Conservation (phyloP, 495 filamentous ascomycete species). For the Penicillium turbatum region DNA sequence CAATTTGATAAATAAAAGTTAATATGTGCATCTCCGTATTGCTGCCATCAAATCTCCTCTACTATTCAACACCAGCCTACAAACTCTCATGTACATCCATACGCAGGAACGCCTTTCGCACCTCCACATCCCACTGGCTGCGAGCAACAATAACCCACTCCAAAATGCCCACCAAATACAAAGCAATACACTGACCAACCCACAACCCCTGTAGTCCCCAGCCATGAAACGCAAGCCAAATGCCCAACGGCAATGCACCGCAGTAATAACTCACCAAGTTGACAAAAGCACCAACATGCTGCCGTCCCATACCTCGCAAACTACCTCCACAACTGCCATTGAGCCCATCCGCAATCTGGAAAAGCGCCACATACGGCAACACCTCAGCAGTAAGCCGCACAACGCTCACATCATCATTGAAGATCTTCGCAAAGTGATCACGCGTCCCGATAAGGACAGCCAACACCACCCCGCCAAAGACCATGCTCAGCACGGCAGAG, state of each 20-base stretch:
- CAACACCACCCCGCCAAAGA: constrained; percentile 67
- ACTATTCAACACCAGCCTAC: constrained; percentile 31
- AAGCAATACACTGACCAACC: constrained; percentile 85
- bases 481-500: constrained; percentile 68
- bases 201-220: constrained; percentile 84
- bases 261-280: constrained; percentile 88
- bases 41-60: too few species aligned
- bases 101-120: constrained; percentile 68
- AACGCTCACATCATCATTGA: constrained; percentile 74
- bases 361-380: constrained; percentile 85
- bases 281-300: constrained; percentile 85
- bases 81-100: constrained; percentile 60
- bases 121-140: constrained; percentile 76
- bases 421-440: constrained; percentile 74
- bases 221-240: constrained; percentile 83
- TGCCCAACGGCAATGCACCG: constrained; percentile 76
- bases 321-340: constrained; percentile 83
- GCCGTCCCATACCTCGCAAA: constrained; percentile 79
- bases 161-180: constrained; percentile 74
- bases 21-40: too few species aligned
- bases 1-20: too few species aligned
- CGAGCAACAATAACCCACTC: constrained; percentile 79
- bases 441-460: constrained; percentile 67
- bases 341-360: constrained; percentile 88
- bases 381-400: constrained; percentile 75